A percentile compares a stretch with the other conserved stretches of the same genome.
phyloP scores from a whole-genome alignment of 2,329 filamentous ascomycete species.

The Ophiocordyceps australis region DNA sequence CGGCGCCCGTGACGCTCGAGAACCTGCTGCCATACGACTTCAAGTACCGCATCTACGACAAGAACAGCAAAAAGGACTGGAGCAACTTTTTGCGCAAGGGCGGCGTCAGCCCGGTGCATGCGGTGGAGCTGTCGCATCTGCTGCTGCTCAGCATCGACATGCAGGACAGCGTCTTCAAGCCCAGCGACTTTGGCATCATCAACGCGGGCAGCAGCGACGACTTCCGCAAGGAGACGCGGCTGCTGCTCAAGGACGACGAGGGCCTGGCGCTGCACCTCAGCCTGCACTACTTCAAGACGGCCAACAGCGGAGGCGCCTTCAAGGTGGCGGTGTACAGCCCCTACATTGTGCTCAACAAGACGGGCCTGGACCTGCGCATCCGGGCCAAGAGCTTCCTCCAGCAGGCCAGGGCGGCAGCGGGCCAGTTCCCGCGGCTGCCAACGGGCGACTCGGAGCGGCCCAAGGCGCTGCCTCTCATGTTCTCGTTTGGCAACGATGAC shows the following conservation, averaged over 20 bases:
- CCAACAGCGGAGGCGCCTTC: conserved; percentile 88
- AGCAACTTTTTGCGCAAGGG: conserved; percentile 95
- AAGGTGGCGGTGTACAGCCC: conserved; percentile 89
- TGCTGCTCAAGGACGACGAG: conserved; percentile 72
- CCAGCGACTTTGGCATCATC: conserved; percentile 94
- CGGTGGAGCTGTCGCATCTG: conserved; percentile 88
- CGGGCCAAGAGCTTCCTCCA: conserved; percentile 81
- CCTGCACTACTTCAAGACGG: conserved; percentile 79
- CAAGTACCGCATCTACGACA: conserved; percentile 98
- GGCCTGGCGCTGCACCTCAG: conserved; percentile 64
- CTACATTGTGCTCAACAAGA: conserved; percentile 91
- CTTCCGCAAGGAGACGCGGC: conserved; percentile 63
- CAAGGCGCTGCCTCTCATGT: conserved; percentile 88
- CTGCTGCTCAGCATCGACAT: conserved; percentile 86
- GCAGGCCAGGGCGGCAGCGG: conserved; percentile 65
- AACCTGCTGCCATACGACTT: conserved; percentile 95
- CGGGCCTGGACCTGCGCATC: conserved; percentile 72
- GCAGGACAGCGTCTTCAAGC: conserved; percentile 87
- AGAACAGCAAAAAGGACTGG: conserved; percentile 97
- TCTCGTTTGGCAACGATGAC: conserved; percentile 78
- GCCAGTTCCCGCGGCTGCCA: conserved; percentile 45
- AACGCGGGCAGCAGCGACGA: conserved; percentile 79
- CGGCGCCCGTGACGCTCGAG: conserved; percentile 82
- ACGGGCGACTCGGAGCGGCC: conserved; percentile 32
- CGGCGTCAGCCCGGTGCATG: conserved; percentile 90